Conservation (phyloP, 108 stramenopile species). For the Pseudonitzschia delicatissima region DNA sequence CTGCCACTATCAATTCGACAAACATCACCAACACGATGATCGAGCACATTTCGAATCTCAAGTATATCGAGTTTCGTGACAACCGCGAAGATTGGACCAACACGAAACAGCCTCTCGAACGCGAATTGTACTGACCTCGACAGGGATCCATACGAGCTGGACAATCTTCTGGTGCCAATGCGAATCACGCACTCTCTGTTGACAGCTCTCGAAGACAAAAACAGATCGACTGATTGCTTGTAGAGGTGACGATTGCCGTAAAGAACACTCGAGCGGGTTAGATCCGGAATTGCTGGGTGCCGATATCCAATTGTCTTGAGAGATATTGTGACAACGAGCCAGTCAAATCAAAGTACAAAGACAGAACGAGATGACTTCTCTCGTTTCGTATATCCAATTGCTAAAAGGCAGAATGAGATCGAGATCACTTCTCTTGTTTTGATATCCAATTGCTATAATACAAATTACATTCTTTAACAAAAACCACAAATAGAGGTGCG, state of each 20-base stretch:
- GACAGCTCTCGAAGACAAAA: not conserved
- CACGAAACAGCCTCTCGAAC: conserved; percentile 30
- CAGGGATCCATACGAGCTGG: conserved; percentile 33
- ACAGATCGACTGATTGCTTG: conserved; percentile 1
- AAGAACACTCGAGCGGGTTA: conserved; percentile 4
- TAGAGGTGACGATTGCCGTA: not conserved
- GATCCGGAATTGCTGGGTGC: not conserved
- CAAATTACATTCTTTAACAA: too few species aligned
- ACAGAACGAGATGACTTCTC: too few species aligned
- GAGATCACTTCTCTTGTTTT: too few species aligned
- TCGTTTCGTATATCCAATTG: too few species aligned
- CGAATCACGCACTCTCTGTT: not conserved
- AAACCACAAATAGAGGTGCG: too few species aligned
- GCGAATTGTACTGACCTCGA: conserved; percentile 41
- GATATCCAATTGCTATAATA: too few species aligned
- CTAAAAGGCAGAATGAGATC: too few species aligned
- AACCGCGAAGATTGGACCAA: conserved; percentile 29
- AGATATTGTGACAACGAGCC: not conserved
- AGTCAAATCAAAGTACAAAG: too few species aligned
- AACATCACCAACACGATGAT: not conserved
- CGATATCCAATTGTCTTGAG: not conserved
- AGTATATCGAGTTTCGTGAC: conserved; percentile 38
- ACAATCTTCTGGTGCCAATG: conserved; percentile 18
- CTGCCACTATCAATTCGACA: not conserved
- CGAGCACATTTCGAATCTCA: conserved; percentile 17